Base-by-base conservation (phyloP, 2,329 filamentous ascomycete genomes). In the Aaosphaeria pasadenensis region DNA sequence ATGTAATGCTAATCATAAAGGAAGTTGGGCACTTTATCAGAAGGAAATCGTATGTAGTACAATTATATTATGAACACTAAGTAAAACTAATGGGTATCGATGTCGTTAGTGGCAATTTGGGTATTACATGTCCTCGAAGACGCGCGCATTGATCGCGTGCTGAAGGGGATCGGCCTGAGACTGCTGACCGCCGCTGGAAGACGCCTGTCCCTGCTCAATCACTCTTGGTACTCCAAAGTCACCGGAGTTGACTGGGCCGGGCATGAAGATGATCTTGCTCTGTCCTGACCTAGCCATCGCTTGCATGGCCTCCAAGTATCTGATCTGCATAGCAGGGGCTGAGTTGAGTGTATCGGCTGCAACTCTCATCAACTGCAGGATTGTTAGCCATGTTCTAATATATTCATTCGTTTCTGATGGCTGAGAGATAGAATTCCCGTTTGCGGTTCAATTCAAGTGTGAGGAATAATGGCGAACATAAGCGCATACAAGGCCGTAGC, bases 251-350 rank as follows among this genome's bases (percentile, higher is more conserved):
- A 47, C 64, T 65, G 45, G 53, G 0, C 58, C 60, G 4, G 58
- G 88, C 58, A 94, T 67, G 79, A 94, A 92, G 60, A 92, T 91
- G 63, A 94, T 87, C 75, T 95, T 95, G 72, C 79, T 82, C 73
- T 91, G 95, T 42, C 91, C 89, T 0, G 84, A 83, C 82, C 96
- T 97, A 62, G 94, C 94, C 92, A 99, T 99, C 39, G 89, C 83
- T 71, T 97, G 94, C 92, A 97, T 97, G 4, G 94, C 91, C 76
- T 99, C 94, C 58, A 99, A 87, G 72, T 97, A 97, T 57, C 67
- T 47, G 55, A 70, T 70, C 47, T 70, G 67, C 94, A 99, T 99
- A 59, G 94, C 94, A 3, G 94, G 94, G 0, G 92, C 92, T 11
- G 85, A 90, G 54, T 84, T 89, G 43, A 99, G 74, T 59, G 97